A percentile compares a stretch with the other conserved stretches of the same genome.
Evolutionary conservation across 768 basidiomycete species (phyloP).

Genomic region (Leucosporidium yakuticum): DNA sequence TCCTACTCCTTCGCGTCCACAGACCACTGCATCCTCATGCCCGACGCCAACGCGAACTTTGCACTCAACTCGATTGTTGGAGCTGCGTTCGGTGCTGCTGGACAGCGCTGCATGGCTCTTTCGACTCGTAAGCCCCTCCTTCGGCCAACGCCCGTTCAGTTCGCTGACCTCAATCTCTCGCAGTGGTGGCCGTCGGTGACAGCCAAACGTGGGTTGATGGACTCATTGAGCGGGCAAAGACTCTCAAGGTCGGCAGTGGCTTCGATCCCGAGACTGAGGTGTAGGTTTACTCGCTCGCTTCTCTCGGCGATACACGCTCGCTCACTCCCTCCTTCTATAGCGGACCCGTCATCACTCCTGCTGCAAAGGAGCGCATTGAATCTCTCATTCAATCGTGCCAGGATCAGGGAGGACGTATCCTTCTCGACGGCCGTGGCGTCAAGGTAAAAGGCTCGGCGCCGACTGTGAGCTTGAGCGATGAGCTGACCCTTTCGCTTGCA

Average conservation of each 20-base stretch:
- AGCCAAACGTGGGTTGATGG: constrained; percentile 75
- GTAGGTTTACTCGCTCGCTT: constrained; percentile 48
- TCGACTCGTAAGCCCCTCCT: constrained; percentile 62
- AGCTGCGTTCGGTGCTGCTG: constrained; percentile 90
- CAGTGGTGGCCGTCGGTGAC: constrained; percentile 67
- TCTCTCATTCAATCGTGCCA: constrained; percentile 56
- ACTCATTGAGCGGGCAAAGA: constrained; percentile 69
- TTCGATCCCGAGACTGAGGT: constrained; percentile 82
- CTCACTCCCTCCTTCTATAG: too few species aligned
- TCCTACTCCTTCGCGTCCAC: too few species aligned
- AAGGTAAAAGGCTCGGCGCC: too few species aligned
- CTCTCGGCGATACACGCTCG: too few species aligned
- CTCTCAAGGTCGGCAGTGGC: constrained; percentile 77
- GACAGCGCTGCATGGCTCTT: constrained; percentile 94
- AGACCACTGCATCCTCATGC: constrained; percentile 60
- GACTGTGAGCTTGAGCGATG: too few species aligned
- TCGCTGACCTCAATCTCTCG: background rate
- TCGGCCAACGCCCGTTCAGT: background rate
- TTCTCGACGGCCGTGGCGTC: constrained; percentile 73
- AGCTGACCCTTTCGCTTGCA: too few species aligned
- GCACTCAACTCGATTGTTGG: constrained; percentile 90
- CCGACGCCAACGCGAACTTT: constrained; percentile 84
- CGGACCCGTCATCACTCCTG: constrained; percentile 57
- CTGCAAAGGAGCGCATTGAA: constrained; percentile 70
- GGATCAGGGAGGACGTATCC: constrained; percentile 72